Evolutionary conservation across 1,139 yeast genomes (phyloP).

Genomic region (Pichia sp.): DNA sequence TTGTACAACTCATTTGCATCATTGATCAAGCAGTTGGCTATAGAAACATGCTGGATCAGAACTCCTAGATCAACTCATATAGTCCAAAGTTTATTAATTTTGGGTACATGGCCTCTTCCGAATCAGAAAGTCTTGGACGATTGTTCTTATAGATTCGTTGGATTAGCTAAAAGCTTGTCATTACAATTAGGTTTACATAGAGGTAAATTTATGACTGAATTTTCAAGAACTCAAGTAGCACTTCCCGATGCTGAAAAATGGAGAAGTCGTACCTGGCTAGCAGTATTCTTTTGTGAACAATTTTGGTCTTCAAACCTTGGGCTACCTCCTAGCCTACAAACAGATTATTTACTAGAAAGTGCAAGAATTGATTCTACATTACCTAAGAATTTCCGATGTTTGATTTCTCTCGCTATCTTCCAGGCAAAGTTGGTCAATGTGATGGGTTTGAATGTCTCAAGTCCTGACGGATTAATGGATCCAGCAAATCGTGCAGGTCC

Average conservation of each 20-base stretch:
- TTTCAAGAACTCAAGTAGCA: conserved; percentile 83
- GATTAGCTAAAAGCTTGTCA: conserved; percentile 78
- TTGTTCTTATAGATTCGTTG: conserved; percentile 82
- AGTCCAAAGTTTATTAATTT: conserved; percentile 77
- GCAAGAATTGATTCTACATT: conserved; percentile 65
- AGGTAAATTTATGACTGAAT: conserved; percentile 87
- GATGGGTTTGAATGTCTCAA: conserved; percentile 83
- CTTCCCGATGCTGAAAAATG: conserved; percentile 89
- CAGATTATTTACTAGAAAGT: conserved; percentile 76
- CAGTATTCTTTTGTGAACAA: conserved; percentile 82
- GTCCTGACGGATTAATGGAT: conserved; percentile 87
- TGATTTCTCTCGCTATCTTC: conserved; percentile 71
- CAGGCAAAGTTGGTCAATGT: conserved; percentile 80
- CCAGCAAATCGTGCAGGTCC: conserved; percentile 81
- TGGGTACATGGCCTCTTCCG: conserved; percentile 90
- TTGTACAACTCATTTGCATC: conserved; percentile 72
- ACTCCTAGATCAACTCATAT: conserved; percentile 94
- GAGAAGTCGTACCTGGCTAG: conserved; percentile 92
- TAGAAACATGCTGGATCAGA: conserved; percentile 88
- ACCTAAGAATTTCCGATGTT: conserved; percentile 69
- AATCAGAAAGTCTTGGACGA: conserved; percentile 91
- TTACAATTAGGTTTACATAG: conserved; percentile 90
- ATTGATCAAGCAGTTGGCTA: conserved; percentile 79
- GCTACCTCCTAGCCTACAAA: conserved; percentile 79
- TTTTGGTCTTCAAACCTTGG: conserved; percentile 89